Percentiles rank a stretch among this genome's conserved stretches.
phyloP scores from a whole-genome alignment of 202 grass and related monocot species.

The Tripidium arundinaceum region DNA sequence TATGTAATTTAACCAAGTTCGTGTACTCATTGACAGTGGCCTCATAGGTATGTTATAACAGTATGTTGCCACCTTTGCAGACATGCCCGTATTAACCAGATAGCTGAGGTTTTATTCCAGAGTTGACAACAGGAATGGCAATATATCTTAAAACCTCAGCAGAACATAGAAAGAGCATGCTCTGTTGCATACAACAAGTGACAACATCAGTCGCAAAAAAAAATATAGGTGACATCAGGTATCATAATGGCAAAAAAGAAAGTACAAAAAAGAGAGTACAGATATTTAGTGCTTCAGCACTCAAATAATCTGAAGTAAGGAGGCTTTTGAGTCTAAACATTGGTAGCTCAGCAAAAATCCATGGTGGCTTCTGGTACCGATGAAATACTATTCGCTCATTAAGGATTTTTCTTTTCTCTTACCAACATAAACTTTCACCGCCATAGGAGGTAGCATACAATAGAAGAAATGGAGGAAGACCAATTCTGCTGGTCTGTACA shows the following conservation, averaged over 20 bases:
- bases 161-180: background rate
- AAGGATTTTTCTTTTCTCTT: background rate
- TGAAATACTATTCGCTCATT: background rate
- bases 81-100: conserved; percentile 38
- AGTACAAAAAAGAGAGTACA: no score
- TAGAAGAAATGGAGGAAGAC: no score
- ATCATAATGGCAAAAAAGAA: background rate
- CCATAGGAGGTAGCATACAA: no score
- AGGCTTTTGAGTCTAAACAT: background rate
- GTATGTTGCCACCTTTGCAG: conserved; percentile 39
- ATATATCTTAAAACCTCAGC: background rate
- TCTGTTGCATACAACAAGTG: background rate
- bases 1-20: background rate
- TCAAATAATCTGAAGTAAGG: background rate
- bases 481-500: no score
- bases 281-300: background rate
- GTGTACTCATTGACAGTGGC: background rate
- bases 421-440: background rate
- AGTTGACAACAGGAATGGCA: background rate
- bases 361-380: background rate
- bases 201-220: background rate
- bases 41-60: background rate
- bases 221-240: no score
- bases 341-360: background rate
- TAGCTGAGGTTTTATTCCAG: background rate